phyloP scores from a whole-genome alignment of 2,329 filamentous ascomycete genomes.

The Diaporthe australafricana region DNA sequence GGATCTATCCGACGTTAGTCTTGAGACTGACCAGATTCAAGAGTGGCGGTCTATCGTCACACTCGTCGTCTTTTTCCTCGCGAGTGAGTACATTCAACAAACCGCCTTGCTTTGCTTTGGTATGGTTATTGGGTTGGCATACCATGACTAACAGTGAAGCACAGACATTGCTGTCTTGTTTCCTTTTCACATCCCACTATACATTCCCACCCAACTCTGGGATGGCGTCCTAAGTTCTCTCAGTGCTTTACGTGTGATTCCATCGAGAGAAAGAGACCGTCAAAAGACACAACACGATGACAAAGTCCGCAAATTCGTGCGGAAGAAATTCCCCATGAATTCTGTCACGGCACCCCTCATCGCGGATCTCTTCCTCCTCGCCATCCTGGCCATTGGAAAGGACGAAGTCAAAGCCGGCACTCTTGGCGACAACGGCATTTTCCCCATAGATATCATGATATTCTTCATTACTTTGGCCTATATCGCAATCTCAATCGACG shows the following conservation, averaged over 20 bases:
- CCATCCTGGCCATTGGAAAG: slow-evolving; percentile 74
- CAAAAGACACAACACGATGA: background rate
- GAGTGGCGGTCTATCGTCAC: slow-evolving; percentile 78
- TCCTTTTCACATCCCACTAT: slow-evolving; percentile 74
- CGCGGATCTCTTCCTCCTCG: slow-evolving; percentile 77
- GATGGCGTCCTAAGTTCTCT: background rate
- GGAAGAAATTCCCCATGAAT: slow-evolving; percentile 52
- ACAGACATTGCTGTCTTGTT: slow-evolving; percentile 77
- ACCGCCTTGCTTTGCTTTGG: background rate
- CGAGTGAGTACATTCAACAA: slow-evolving; percentile 66
- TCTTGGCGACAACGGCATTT: slow-evolving; percentile 73
- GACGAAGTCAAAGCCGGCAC: slow-evolving; percentile 77
- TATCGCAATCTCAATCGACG: slow-evolving; percentile 82
- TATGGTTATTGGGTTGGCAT: background rate
- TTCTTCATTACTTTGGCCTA: slow-evolving; percentile 82
- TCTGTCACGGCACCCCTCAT: slow-evolving; percentile 78
- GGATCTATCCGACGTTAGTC: slow-evolving; percentile 39
- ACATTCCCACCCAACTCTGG: slow-evolving; percentile 58
- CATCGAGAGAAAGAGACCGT: background rate
- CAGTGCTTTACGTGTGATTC: background rate
- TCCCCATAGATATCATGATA: slow-evolving; percentile 78
- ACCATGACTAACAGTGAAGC: background rate
- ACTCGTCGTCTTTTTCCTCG: slow-evolving; percentile 74
- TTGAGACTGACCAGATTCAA: slow-evolving; percentile 67
- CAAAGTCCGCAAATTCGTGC: background rate